These are phyloP conservation scores for Claviceps africana DNA, from an alignment of 2,329 filamentous ascomycete genomes.

Conservation along the genomic window DNA sequence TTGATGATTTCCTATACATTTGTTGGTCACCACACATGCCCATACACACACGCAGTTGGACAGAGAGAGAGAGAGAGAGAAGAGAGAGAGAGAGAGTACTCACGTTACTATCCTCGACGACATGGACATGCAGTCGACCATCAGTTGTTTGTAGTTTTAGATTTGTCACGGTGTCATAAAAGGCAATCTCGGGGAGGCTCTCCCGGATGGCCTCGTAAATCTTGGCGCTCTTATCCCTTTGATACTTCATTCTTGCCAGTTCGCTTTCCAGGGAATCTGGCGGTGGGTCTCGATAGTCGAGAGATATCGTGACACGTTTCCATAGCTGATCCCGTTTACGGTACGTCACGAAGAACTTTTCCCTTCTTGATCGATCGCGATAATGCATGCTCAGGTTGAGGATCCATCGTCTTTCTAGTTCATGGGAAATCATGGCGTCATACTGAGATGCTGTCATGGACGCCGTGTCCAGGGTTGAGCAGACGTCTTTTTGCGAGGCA, in stretches of 20 bases:
- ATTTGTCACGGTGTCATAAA: conserved; percentile 92
- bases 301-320: conserved; percentile 81
- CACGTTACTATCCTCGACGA: conserved; percentile 86
- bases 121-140: conserved; percentile 82
- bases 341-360: conserved; percentile 97
- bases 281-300: conserved; percentile 76
- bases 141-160: conserved; percentile 83
- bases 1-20: conserved; percentile 60
- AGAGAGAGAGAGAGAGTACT: conserved; percentile 10
- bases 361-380: conserved; percentile 76
- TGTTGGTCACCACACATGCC: too few species aligned
- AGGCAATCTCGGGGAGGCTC: conserved; percentile 83
- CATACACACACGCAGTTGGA: too few species aligned
- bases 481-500: conserved; percentile 15
- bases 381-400: conserved; percentile 98
- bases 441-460: conserved; percentile 41
- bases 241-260: conserved; percentile 61
- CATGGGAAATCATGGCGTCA: conserved; percentile 55
- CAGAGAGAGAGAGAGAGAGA: not conserved
- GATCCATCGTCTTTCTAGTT: conserved; percentile 84
- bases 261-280: conserved; percentile 76
- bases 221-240: conserved; percentile 80
- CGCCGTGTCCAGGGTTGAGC: conserved; percentile 26
- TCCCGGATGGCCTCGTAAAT: conserved; percentile 94
- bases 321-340: conserved; percentile 66